Percentiles rank a stretch among this genome's conserved stretches.
phyloP scores from a whole-genome alignment of 768 basidiomycete genomes.

The Naematelia aurantialba region DNA sequence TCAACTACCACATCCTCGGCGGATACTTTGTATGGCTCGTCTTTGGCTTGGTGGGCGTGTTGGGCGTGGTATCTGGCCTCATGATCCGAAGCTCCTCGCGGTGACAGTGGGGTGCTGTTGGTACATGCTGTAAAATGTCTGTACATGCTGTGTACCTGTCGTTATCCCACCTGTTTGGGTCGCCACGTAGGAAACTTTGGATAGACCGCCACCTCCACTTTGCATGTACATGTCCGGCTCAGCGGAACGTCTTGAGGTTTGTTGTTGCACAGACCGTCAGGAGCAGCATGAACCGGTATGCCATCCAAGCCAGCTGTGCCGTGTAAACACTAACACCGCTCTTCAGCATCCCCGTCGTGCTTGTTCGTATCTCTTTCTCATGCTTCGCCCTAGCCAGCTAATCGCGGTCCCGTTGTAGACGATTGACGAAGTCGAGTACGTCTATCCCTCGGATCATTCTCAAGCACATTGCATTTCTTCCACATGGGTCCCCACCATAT shows the following conservation, averaged over 20 bases:
- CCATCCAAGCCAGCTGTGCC: no score
- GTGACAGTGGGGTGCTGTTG: no score
- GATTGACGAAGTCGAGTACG: constrained; percentile 43
- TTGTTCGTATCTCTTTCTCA: constrained; percentile 18
- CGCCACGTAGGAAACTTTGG: background rate
- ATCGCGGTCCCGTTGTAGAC: constrained; percentile 17
- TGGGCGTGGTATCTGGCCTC: background rate
- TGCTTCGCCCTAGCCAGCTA: no score
- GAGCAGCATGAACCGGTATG: background rate
- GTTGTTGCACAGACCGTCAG: no score
- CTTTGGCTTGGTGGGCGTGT: background rate
- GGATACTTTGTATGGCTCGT: constrained; percentile 33
- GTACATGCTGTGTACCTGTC: no score
- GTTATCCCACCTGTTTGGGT: no score
- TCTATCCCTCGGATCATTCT: background rate
- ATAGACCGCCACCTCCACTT: background rate
- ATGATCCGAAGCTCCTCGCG: background rate
- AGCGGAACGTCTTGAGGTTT: no score
- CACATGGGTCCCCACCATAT: no score
- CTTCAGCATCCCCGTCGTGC: constrained; percentile 33
- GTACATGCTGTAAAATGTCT: background rate
- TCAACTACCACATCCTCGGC: constrained; percentile 30
- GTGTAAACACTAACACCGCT: no score
- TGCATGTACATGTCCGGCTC: background rate
- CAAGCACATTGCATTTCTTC: background rate